Evolutionary conservation across 2,329 filamentous ascomycete genomes (phyloP).

Genomic region (Fusarium sp.): DNA sequence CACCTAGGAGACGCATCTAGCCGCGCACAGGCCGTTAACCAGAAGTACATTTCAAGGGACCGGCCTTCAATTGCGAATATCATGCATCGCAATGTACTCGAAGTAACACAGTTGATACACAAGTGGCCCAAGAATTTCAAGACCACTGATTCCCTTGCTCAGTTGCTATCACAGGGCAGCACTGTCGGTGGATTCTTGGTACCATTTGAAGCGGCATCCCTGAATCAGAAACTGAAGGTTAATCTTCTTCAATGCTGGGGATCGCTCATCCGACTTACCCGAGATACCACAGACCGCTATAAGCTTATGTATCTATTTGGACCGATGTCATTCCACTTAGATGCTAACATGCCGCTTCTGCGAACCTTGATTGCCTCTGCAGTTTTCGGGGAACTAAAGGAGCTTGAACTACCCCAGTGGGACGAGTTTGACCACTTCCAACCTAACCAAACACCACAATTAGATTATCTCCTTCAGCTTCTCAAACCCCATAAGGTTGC

Average conservation of each 20-base stretch:
- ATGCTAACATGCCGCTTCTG: constrained; percentile 39
- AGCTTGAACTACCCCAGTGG: constrained; percentile 34
- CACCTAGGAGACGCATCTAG: constrained; percentile 14
- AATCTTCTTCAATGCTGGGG: constrained; percentile 41
- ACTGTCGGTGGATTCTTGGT: constrained; percentile 37
- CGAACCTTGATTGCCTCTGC: constrained; percentile 41
- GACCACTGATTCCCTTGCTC: constrained; percentile 36
- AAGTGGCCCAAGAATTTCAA: constrained; percentile 37
- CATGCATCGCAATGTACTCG: constrained; percentile 43
- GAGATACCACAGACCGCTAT: constrained; percentile 22
- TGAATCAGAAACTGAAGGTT: constrained; percentile 39
- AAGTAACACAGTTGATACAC: constrained; percentile 29
- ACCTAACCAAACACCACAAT: constrained; percentile 35
- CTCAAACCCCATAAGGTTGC: constrained; percentile 39
- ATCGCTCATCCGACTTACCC: constrained; percentile 28
- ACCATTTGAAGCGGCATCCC: constrained; percentile 30
- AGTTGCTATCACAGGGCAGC: constrained; percentile 23
- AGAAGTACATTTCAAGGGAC: constrained; percentile 37
- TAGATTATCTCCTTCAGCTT: constrained; percentile 35
- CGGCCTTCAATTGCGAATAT: constrained; percentile 36
- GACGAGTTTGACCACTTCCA: constrained; percentile 43
- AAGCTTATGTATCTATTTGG: constrained; percentile 44
- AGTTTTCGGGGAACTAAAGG: constrained; percentile 36
- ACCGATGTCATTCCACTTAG: constrained; percentile 40
- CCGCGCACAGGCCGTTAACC: constrained; percentile 14